These are phyloP conservation scores for Pouteria campechiana DNA, from an alignment of 179 eudicot species.

Conservation along the genomic window DNA sequence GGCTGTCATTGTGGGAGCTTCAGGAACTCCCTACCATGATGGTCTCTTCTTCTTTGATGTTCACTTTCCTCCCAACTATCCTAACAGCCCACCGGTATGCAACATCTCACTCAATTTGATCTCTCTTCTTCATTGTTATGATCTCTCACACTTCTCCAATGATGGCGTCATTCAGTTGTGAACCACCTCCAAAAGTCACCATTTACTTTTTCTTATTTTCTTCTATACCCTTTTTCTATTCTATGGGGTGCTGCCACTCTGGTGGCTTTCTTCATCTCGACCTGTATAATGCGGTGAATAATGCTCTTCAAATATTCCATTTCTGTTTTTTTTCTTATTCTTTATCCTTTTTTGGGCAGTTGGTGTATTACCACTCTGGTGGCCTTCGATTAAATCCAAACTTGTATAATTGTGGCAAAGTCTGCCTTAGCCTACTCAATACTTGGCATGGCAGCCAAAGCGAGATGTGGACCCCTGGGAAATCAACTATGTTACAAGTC, in stretches of 20 bases:
- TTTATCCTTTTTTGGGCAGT: slow-evolving; percentile 26
- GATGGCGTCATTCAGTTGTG: no score
- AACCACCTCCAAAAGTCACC: no score
- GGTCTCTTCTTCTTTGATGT: slow-evolving; percentile 83
- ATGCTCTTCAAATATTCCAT: no score
- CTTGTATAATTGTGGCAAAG: slow-evolving; percentile 57
- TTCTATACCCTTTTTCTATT: no score
- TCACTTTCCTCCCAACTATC: slow-evolving; percentile 44
- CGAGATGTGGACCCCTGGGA: slow-evolving; percentile 62
- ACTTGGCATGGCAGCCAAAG: slow-evolving; percentile 53
- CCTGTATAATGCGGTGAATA: no score
- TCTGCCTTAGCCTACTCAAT: slow-evolving; percentile 79
- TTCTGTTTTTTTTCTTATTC: slow-evolving; percentile 1
- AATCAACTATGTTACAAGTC: slow-evolving; percentile 72
- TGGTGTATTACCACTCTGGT: slow-evolving; percentile 61
- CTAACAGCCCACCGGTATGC: slow-evolving; percentile 68
- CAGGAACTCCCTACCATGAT: slow-evolving; percentile 89
- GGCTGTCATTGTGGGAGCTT: slow-evolving; percentile 78
- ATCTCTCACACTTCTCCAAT: no score
- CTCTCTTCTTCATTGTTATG: no score
- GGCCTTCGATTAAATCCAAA: slow-evolving; percentile 86
- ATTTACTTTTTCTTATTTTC: no score
- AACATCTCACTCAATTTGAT: no score
- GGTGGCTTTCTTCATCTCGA: no score
- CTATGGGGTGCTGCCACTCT: no score